A percentile compares a stretch with the other conserved stretches of the same genome.
Conservation (phyloP, 495 filamentous ascomycete genomes). For the Xylaria sp. region DNA sequence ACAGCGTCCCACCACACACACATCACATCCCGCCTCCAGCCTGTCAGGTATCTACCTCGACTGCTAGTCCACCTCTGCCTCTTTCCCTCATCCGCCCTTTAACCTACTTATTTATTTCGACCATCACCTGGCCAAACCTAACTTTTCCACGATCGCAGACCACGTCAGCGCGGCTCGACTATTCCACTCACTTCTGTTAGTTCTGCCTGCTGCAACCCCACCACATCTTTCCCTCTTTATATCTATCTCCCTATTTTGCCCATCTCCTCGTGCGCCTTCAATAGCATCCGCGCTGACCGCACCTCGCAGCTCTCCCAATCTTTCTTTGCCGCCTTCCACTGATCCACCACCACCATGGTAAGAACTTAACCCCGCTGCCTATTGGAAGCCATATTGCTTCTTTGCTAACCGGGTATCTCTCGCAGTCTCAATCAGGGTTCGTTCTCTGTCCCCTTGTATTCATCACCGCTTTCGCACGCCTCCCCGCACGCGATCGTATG, state of each 20-base stretch:
- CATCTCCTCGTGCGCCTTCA: slow-evolving; percentile 3
- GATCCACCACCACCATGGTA: slow-evolving; percentile 22
- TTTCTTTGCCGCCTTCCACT: background rate
- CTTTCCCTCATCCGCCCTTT: slow-evolving; percentile 19
- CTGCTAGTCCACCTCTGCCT: slow-evolving; percentile 27
- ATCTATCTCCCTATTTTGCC: slow-evolving; percentile 6
- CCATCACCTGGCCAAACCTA: slow-evolving; percentile 20
- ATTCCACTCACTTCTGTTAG: slow-evolving; percentile 34
- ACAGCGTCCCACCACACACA: slow-evolving; percentile 43
- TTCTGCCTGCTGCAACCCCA: slow-evolving; percentile 22
- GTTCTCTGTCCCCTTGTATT: slow-evolving; percentile 44
- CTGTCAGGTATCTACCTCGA: slow-evolving; percentile 30
- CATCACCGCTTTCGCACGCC: slow-evolving; percentile 28
- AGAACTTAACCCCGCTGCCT: slow-evolving; percentile 10
- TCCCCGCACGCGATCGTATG: slow-evolving; percentile 20
- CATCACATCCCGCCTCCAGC: slow-evolving; percentile 39
- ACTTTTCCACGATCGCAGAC: slow-evolving; percentile 19
- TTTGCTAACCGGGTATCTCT: slow-evolving; percentile 26
- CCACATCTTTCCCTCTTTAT: background rate
- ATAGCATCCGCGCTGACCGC: slow-evolving; percentile 17
- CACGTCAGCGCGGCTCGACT: slow-evolving; percentile 27
- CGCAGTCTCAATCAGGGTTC: slow-evolving; percentile 74
- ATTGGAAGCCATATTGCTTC: slow-evolving; percentile 2
- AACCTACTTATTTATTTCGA: slow-evolving; percentile 16
- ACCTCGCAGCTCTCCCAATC: slow-evolving; percentile 13